A percentile compares a stretch with the other conserved stretches of the same genome.
Conservation (phyloP, 805 yeast species). For the Kuraishia capsulata region DNA sequence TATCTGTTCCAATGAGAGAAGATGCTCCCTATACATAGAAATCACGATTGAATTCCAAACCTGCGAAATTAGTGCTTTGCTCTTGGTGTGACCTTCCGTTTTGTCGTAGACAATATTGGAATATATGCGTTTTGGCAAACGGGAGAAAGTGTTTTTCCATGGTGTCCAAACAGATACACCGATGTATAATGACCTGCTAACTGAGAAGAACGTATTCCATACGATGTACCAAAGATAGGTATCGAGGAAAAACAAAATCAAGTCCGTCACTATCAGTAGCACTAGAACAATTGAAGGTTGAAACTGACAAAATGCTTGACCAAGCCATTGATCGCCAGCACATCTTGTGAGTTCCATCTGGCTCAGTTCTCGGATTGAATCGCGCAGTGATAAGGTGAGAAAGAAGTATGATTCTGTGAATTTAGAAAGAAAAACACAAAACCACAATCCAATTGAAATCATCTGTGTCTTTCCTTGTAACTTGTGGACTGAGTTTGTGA, state of each 20-base stretch:
- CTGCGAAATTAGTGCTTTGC: constrained; percentile 53
- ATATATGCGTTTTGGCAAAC: constrained; percentile 67
- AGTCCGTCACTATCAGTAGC: constrained; percentile 50
- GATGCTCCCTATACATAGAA: constrained; percentile 75
- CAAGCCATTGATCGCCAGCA: constrained; percentile 50
- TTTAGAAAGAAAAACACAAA: constrained; percentile 57
- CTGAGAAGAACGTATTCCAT: constrained; percentile 69
- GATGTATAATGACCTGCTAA: constrained; percentile 52
- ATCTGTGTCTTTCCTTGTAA: constrained; percentile 44
- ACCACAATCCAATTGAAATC: constrained; percentile 65
- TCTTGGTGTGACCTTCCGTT: constrained; percentile 26
- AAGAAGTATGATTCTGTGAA: constrained; percentile 74
- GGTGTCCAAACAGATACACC: constrained; percentile 87
- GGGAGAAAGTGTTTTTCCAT: constrained; percentile 72
- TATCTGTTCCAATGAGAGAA: constrained; percentile 65
- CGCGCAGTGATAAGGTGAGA: constrained; percentile 60
- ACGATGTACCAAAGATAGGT: constrained; percentile 82
- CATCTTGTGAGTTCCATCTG: constrained; percentile 47
- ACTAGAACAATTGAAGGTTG: constrained; percentile 51
- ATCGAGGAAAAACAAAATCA: constrained; percentile 66
- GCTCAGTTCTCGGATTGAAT: constrained; percentile 63
- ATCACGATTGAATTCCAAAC: constrained; percentile 82
- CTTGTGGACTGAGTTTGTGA: constrained; percentile 50
- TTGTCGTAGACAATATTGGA: constrained; percentile 49
- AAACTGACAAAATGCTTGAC: constrained; percentile 38